Conservation (phyloP, 1,284 basidiomycete genomes). For the Malassezia japonica region DNA sequence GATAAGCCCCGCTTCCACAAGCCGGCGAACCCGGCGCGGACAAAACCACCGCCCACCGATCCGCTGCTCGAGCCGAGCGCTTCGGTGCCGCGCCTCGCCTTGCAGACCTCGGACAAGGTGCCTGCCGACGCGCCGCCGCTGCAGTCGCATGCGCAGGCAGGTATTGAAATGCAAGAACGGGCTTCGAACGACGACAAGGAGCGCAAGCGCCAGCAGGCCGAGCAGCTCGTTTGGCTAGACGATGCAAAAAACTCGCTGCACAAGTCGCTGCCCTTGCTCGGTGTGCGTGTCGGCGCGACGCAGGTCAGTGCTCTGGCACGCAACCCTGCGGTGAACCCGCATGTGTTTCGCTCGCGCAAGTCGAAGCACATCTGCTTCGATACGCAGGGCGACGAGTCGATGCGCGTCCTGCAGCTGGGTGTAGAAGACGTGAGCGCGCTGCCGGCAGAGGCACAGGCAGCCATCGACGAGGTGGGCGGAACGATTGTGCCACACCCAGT, state of each 20-base stretch:
- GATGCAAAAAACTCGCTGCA: background rate
- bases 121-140: conserved; percentile 9
- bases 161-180: conserved; percentile 12
- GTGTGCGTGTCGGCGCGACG: conserved; percentile 8
- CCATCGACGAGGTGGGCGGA: conserved; percentile 2
- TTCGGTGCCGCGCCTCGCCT: conserved; percentile 4
- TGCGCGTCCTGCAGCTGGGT: conserved; percentile 15
- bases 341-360: conserved; percentile 13
- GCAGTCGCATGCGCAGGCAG: conserved; percentile 16
- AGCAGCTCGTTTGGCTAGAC: conserved; percentile 11
- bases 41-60: conserved; percentile 1
- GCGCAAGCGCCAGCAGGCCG: conserved; percentile 1
- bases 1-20: conserved; percentile 18
- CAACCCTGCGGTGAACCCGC: conserved; percentile 5
- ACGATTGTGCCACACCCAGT: conserved; percentile 7
- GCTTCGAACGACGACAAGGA: background rate
- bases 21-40: conserved; percentile 10
- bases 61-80: conserved; percentile 10
- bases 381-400: conserved; percentile 4
- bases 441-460: background rate
- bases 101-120: background rate
- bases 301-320: conserved; percentile 1
- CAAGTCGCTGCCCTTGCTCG: conserved; percentile 13
- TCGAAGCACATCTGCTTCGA: conserved; percentile 15
- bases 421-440: background rate